Percentiles rank a stretch among this genome's conserved stretches.
phyloP scores from a whole-genome alignment of 139 green algal genomes.

The Choricystis sp. region DNA sequence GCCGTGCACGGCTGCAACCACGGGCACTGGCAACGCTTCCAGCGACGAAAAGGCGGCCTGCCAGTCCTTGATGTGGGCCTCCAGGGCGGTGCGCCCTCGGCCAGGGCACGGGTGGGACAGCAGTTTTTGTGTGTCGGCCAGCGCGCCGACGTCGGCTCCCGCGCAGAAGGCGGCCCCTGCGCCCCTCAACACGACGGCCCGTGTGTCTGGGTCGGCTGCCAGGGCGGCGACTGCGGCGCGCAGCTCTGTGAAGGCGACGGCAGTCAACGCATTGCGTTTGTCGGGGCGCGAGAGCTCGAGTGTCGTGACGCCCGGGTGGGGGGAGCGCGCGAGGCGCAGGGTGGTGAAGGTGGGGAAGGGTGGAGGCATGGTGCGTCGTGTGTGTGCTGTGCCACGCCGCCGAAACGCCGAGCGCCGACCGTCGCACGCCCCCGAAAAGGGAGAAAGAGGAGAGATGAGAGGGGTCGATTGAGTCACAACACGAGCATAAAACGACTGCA shows the following conservation, averaged over 20 bases:
- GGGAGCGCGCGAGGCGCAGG: too few relatives aligned
- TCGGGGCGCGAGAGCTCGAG: too few relatives aligned
- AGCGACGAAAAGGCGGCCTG: conserved; percentile 42
- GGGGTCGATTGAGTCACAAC: too few relatives aligned
- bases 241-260: not conserved
- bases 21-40: conserved; percentile 41
- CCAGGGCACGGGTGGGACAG: too few relatives aligned
- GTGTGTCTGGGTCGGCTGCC: not conserved
- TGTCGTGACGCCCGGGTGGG: too few relatives aligned
- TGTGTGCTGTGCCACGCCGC: too few relatives aligned
- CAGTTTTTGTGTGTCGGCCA: not conserved
- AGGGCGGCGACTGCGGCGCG: not conserved
- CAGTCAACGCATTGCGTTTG: too few relatives aligned
- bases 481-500: not conserved
- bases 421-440: too few relatives aligned
- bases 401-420: too few relatives aligned
- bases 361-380: too few relatives aligned
- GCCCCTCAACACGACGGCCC: not conserved
- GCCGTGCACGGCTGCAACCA: conserved; percentile 46
- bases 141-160: not conserved
- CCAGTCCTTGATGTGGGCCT: not conserved
- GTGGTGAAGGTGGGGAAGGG: too few relatives aligned
- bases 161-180: not conserved
- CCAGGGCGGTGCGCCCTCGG: not conserved
- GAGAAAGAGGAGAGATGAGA: too few relatives aligned